Evolutionary conservation across 768 basidiomycete genomes (phyloP).

Genomic region (Clavaria fumosa): DNA sequence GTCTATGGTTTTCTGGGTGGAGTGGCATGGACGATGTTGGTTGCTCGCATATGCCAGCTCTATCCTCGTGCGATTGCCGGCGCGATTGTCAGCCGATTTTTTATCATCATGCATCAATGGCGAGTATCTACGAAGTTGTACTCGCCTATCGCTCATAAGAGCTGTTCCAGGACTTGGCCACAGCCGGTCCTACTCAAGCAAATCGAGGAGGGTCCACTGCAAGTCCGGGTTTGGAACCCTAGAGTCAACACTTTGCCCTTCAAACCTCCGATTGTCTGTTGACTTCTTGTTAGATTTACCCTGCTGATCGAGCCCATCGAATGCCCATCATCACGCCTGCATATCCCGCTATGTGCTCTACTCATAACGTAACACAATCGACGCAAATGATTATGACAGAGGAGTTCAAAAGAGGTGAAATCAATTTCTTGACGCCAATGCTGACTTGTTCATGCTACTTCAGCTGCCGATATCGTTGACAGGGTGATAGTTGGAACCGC

Average conservation of each 20-base stretch:
- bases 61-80: slow-evolving; percentile 93
- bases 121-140: slow-evolving; percentile 20
- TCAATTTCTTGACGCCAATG: neutral
- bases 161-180: slow-evolving; percentile 76
- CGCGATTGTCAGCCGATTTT: slow-evolving; percentile 93
- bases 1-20: slow-evolving; percentile 96
- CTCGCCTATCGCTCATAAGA: neutral
- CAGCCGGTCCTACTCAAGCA: slow-evolving; percentile 94
- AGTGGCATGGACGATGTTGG: slow-evolving; percentile 96
- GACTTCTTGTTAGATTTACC: slow-evolving; percentile 51
- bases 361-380: slow-evolving; percentile 92
- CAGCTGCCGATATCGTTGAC: slow-evolving; percentile 88
- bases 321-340: slow-evolving; percentile 99
- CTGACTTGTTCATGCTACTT: neutral
- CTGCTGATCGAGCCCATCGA: slow-evolving; percentile 81
- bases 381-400: slow-evolving; percentile 94
- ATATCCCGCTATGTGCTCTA: slow-evolving; percentile 98
- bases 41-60: slow-evolving; percentile 97
- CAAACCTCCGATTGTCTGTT: neutral
- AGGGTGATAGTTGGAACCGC: slow-evolving; percentile 74
- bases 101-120: slow-evolving; percentile 98
- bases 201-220: slow-evolving; percentile 88
- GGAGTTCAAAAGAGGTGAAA: slow-evolving; percentile 80
- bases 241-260: slow-evolving; percentile 32
- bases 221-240: slow-evolving; percentile 96